Conservation (phyloP, 2,329 filamentous ascomycete species). For the Tolypocladium album region DNA sequence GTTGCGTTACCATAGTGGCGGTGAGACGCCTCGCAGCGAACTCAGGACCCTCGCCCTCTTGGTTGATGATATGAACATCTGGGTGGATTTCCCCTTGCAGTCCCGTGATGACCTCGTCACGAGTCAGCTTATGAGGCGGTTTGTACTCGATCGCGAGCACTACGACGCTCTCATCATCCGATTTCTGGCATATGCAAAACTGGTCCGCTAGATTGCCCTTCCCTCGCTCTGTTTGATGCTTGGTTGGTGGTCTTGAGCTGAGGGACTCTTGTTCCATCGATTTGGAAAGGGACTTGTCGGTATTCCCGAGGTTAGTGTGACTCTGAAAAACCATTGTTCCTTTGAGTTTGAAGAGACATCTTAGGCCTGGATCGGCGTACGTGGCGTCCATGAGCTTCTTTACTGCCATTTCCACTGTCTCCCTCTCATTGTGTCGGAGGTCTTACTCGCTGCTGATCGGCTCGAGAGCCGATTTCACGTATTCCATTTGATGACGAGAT, state of each 20-base stretch:
- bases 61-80: conserved; percentile 19
- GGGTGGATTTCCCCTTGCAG: conserved; percentile 22
- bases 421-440: conserved; percentile 16
- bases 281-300: too few relatives aligned
- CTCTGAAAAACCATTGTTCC: too few relatives aligned
- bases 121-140: conserved; percentile 22
- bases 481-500: not conserved
- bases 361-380: too few relatives aligned
- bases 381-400: conserved; percentile 14
- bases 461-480: not conserved
- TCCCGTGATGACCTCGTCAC: conserved; percentile 19
- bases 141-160: conserved; percentile 3
- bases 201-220: conserved; percentile 20
- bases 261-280: too few relatives aligned
- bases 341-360: too few relatives aligned
- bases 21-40: conserved; percentile 18
- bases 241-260: too few relatives aligned
- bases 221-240: conserved; percentile 3
- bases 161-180: not conserved
- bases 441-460: not conserved
- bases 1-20: conserved; percentile 24
- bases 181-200: conserved; percentile 13
- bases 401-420: conserved; percentile 20
- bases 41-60: conserved; percentile 16
- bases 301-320: too few relatives aligned